These are phyloP conservation scores for Coelastrella sp. DNA, from an alignment of 139 green algal species.

Conservation along the genomic window DNA sequence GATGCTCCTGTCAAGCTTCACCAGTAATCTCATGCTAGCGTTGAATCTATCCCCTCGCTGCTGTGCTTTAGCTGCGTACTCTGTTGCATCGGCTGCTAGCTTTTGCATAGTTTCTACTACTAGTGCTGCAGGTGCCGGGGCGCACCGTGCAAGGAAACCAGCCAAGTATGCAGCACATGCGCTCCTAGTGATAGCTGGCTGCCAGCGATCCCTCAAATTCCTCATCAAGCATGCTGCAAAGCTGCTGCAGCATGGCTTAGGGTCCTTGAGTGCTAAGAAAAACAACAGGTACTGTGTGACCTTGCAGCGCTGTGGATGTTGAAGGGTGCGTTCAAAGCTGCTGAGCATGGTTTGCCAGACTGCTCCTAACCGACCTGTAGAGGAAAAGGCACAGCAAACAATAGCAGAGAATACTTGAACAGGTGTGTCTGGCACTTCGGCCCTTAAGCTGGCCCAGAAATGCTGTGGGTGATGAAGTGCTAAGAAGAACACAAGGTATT, in stretches of 20 bases:
- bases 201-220: conserved; percentile 65
- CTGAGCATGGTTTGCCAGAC: conserved; percentile 77
- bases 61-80: conserved; percentile 49
- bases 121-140: conserved; percentile 68
- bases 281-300: conserved; percentile 94
- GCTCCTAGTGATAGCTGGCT: conserved; percentile 74
- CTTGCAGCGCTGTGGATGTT: conserved; percentile 90
- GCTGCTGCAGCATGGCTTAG: conserved; percentile 57
- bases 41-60: neutral
- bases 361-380: conserved; percentile 41
- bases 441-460: too few species aligned
- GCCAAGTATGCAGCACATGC: conserved; percentile 89
- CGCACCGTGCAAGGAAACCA: conserved; percentile 87
- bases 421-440: too few species aligned
- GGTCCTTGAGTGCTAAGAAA: conserved; percentile 59
- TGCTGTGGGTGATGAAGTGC: too few species aligned
- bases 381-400: too few species aligned
- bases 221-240: conserved; percentile 73
- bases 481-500: too few species aligned
- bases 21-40: conserved; percentile 4
- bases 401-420: too few species aligned
- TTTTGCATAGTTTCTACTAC: conserved; percentile 67
- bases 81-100: conserved; percentile 43
- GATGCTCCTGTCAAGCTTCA: conserved; percentile 2
- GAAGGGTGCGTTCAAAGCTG: conserved; percentile 83